Conservation (phyloP, 331 rosid genomes). For the Phaseolus coccineus region DNA sequence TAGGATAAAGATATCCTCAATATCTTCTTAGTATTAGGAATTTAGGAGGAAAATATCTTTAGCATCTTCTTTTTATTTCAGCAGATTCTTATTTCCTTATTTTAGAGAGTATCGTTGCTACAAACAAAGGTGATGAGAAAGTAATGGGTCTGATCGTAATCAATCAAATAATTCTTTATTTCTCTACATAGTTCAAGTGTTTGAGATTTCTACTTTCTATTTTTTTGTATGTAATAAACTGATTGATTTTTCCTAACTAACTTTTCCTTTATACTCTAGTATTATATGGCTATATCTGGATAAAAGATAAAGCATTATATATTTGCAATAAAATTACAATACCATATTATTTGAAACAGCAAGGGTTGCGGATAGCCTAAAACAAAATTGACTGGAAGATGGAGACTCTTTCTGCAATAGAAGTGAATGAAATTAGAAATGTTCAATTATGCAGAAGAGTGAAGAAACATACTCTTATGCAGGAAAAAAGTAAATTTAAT, state of each 20-base stretch:
- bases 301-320: background rate
- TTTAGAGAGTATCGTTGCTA: no score
- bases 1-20: no score
- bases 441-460: slow-evolving; percentile 19
- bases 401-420: slow-evolving; percentile 70
- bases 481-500: background rate
- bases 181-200: no score
- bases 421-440: slow-evolving; percentile 40
- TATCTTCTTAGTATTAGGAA: no score
- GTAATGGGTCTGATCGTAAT: no score
- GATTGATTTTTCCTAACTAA: background rate
- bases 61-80: no score
- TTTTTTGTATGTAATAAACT: background rate
- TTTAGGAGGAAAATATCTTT: no score
- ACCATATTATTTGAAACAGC: slow-evolving; percentile 82
- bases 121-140: no score
- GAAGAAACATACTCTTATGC: slow-evolving; percentile 24
- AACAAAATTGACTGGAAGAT: slow-evolving; percentile 78
- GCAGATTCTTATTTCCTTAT: no score
- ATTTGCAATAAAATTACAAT: background rate
- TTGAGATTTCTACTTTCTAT: background rate
- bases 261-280: background rate
- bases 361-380: slow-evolving; percentile 70
- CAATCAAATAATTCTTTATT: no score
- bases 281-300: background rate